Conservation (phyloP, 108 stramenopile genomes). For the Licmophora abbreviata region DNA sequence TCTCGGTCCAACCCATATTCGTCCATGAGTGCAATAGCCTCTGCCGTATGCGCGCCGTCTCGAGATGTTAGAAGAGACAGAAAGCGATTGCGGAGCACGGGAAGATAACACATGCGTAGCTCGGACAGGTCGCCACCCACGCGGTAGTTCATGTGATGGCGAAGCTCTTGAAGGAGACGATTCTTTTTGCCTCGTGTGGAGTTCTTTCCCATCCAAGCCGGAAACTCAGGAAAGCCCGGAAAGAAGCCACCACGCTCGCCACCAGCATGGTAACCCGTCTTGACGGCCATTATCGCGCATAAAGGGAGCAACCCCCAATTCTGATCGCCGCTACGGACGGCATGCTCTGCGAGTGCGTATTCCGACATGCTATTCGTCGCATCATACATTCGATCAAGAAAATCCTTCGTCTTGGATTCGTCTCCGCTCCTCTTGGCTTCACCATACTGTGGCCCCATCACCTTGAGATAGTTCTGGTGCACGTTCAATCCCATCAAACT, state of each 20-base stretch:
- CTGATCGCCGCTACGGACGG: constrained; percentile 79
- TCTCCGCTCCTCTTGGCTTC: constrained; percentile 38
- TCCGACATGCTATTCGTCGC: constrained; percentile 85
- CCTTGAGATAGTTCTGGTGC: constrained; percentile 90
- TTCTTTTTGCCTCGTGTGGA: constrained; percentile 71
- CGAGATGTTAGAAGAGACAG: constrained; percentile 42
- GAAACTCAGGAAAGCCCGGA: constrained; percentile 87
- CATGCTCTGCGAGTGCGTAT: constrained; percentile 72
- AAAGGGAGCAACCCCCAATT: constrained; percentile 92
- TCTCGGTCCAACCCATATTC: constrained; percentile 91
- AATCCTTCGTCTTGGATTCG: constrained; percentile 19
- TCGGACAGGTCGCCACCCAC: constrained; percentile 52
- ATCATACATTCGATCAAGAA: constrained; percentile 55
- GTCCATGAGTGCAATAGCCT: constrained; percentile 82
- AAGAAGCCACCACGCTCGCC: constrained; percentile 71
- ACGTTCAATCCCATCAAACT: constrained; percentile 87
- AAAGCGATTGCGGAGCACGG: constrained; percentile 57
- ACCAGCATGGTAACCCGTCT: constrained; percentile 80
- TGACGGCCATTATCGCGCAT: constrained; percentile 70
- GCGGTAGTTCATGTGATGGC: constrained; percentile 84
- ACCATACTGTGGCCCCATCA: constrained; percentile 35
- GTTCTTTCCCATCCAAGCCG: constrained; percentile 95
- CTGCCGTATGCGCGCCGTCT: constrained; percentile 28
- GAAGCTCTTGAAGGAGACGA: constrained; percentile 77
- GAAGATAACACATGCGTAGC: constrained; percentile 76